Percentiles rank a stretch among this genome's conserved stretches.
These are phyloP conservation scores for Casuarina equisetifolia DNA, from an alignment of 306 rosid species.

Conservation along the genomic window DNA sequence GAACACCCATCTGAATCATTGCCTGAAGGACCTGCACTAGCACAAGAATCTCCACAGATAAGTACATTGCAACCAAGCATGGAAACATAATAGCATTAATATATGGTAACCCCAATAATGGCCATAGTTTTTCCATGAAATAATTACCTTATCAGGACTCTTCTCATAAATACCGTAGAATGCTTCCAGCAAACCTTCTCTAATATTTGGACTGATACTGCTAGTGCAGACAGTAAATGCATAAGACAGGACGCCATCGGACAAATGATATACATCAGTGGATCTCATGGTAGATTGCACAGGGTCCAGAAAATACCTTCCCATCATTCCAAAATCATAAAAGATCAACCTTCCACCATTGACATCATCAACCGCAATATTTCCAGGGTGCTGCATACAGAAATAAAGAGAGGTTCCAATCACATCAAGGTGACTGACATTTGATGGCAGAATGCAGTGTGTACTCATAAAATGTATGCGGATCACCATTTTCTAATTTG, in stretches of 20 bases:
- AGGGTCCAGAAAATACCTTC: constrained; percentile 61
- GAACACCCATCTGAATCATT: constrained; percentile 99
- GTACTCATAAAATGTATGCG: constrained; percentile 23
- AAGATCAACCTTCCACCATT: constrained; percentile 99
- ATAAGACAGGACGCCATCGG: constrained; percentile 19
- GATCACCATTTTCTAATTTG: neutral
- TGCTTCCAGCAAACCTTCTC: constrained; percentile 92
- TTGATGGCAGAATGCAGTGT: constrained; percentile 18
- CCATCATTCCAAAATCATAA: constrained; percentile 99
- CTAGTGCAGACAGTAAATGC: constrained; percentile 34
- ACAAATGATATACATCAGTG: constrained; percentile 12
- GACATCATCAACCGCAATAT: constrained; percentile 97
- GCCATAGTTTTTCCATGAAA: constrained; percentile 11
- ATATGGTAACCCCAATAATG: constrained; percentile 19
- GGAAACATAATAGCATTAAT: constrained; percentile 10
- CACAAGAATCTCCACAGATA: constrained; percentile 29
- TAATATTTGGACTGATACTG: constrained; percentile 92
- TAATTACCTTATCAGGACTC: constrained; percentile 85
- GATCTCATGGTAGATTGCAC: constrained; percentile 6
- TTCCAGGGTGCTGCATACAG: constrained; percentile 90
- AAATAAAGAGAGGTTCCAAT: constrained; percentile 11
- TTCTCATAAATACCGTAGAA: constrained; percentile 97
- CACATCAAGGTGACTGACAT: constrained; percentile 12
- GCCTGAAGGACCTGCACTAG: constrained; percentile 85
- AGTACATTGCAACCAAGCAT: constrained; percentile 22